phyloP scores from a whole-genome alignment of 305 asterid species.

The Petunia hybrid region DNA sequence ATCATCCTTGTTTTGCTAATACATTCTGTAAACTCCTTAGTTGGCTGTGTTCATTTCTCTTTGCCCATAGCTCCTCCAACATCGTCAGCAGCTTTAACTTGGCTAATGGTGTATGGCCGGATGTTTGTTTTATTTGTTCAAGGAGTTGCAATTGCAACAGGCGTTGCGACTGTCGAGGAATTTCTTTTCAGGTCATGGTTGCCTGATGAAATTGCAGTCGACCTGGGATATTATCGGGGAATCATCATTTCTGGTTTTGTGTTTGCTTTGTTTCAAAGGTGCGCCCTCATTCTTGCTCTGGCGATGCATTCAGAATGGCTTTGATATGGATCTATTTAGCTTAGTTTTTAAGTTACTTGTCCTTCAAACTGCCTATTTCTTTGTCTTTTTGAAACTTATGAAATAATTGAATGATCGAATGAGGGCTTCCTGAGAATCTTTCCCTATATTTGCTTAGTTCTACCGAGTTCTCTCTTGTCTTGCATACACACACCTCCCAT shows the following conservation, averaged over 20 bases:
- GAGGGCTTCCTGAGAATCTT: conserved; percentile 12
- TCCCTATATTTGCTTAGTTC: conserved; percentile 8
- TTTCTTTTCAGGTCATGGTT: conserved; percentile 92
- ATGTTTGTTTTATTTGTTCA: conserved; percentile 55
- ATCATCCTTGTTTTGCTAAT: conserved; percentile 66
- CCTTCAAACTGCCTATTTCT: neutral
- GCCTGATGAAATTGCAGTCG: conserved; percentile 89
- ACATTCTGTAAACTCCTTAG: conserved; percentile 59
- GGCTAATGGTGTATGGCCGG: conserved; percentile 60
- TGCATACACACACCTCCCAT: neutral
- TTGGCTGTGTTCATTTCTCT: conserved; percentile 72
- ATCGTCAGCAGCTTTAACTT: conserved; percentile 55
- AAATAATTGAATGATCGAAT: neutral
- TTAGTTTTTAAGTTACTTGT: conserved; percentile 18
- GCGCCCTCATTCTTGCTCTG: conserved; percentile 22
- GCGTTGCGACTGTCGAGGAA: conserved; percentile 82
- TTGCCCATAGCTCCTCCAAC: conserved; percentile 62
- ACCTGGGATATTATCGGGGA: conserved; percentile 81
- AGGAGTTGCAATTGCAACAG: conserved; percentile 73
- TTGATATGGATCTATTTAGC: neutral
- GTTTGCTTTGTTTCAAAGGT: conserved; percentile 89
- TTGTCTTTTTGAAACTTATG: neutral
- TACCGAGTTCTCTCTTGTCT: neutral
- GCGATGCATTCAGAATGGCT: neutral
- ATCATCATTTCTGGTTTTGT: conserved; percentile 75